Conservation (phyloP, 2,329 filamentous ascomycete genomes). For the Cercospora nicotianae region DNA sequence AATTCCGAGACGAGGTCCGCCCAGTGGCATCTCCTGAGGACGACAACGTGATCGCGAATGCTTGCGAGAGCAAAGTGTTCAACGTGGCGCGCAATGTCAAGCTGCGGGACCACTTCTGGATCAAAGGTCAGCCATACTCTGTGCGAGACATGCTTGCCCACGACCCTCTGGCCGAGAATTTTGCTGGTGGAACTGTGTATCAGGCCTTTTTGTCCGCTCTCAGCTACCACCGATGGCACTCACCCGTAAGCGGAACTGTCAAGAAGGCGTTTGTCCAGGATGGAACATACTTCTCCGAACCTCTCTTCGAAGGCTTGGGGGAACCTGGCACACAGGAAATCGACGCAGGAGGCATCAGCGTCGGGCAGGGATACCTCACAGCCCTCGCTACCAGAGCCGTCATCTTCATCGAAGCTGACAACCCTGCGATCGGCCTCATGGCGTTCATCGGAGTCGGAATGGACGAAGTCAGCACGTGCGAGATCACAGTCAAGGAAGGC, state of each 20-base stretch:
- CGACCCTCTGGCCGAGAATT: conserved; percentile 55
- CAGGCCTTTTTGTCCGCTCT: conserved; percentile 68
- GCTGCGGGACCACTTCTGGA: conserved; percentile 64
- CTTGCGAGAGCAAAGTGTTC: conserved; percentile 64
- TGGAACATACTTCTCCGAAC: conserved; percentile 69
- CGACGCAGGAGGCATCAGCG: conserved; percentile 46
- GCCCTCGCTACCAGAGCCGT: conserved; percentile 68
- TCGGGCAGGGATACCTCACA: conserved; percentile 63
- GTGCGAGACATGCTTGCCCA: conserved; percentile 50
- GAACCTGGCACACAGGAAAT: conserved; percentile 43
- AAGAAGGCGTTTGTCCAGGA: conserved; percentile 58
- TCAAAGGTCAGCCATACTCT: conserved; percentile 69
- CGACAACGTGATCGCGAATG: conserved; percentile 58
- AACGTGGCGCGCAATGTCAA: conserved; percentile 53
- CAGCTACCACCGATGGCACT: conserved; percentile 72
- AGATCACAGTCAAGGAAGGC: conserved; percentile 67
- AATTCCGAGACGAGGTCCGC: conserved; percentile 56
- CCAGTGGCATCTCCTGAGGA: conserved; percentile 61
- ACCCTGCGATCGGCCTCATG: conserved; percentile 66
- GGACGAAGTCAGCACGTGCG: conserved; percentile 69
- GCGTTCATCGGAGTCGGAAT: conserved; percentile 72
- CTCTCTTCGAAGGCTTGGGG: conserved; percentile 51
- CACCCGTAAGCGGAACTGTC: conserved; percentile 64
- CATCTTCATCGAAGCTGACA: conserved; percentile 70
- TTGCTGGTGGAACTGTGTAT: conserved; percentile 66